Conservation (phyloP, 495 filamentous ascomycete genomes). For the Thermothielavioides terrestris region DNA sequence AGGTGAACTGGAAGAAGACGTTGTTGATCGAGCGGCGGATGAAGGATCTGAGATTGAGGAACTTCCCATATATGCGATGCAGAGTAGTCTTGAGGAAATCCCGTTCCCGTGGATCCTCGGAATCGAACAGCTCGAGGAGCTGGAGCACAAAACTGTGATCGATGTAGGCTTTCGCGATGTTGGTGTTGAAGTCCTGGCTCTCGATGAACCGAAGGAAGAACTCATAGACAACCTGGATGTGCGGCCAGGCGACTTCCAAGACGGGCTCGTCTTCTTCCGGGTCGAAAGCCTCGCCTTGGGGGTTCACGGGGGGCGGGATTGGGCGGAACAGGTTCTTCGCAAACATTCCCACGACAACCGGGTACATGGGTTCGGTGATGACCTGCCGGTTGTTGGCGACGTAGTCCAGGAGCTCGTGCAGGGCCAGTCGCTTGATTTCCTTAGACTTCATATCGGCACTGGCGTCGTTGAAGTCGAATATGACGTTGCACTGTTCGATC, state of each 20-base stretch:
- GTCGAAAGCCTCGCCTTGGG: slow-evolving; percentile 96
- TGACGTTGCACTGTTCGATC: slow-evolving; percentile 99
- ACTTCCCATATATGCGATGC: slow-evolving; percentile 98
- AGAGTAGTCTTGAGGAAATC: slow-evolving; percentile 98
- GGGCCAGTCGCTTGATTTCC: slow-evolving; percentile 94
- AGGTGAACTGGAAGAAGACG: slow-evolving; percentile 99
- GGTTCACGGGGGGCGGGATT: slow-evolving; percentile 93
- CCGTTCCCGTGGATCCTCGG: slow-evolving; percentile 91
- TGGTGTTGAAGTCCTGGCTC: slow-evolving; percentile 99
- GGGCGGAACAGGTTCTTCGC: slow-evolving; percentile 96
- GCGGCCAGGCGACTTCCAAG: slow-evolving; percentile 96
- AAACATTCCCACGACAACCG: slow-evolving; percentile 98
- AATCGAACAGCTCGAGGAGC: slow-evolving; percentile 97
- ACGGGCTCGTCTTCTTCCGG: slow-evolving; percentile 98
- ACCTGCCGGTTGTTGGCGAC: slow-evolving; percentile 97
- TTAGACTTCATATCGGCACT: slow-evolving; percentile 99
- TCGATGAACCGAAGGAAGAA: slow-evolving; percentile 99
- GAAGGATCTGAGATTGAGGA: slow-evolving; percentile 93
- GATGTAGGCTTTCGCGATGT: slow-evolving; percentile 98
- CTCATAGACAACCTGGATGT: slow-evolving; percentile 99
- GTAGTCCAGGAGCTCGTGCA: slow-evolving; percentile 96
- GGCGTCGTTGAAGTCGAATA: slow-evolving; percentile 99
- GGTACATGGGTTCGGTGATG: slow-evolving; percentile 99
- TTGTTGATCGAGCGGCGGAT: slow-evolving; percentile 99
- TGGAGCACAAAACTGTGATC: slow-evolving; percentile 96